Conservation (phyloP, 352 stramenopile genomes). For the Globisporangium acanthophoron region DNA sequence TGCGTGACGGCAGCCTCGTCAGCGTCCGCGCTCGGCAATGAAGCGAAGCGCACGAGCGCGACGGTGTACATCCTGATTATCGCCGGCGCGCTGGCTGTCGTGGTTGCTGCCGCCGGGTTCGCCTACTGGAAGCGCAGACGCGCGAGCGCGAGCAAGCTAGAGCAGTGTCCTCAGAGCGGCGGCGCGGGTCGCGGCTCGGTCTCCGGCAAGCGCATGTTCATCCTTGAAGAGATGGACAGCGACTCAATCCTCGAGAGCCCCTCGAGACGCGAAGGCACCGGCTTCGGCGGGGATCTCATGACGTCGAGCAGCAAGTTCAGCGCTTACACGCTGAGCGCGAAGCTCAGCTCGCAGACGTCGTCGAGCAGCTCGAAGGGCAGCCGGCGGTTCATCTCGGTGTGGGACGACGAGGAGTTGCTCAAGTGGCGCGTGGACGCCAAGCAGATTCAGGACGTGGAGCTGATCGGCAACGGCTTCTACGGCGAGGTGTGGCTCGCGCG, state of each 20-base stretch:
- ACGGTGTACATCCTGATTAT: constrained; percentile 1
- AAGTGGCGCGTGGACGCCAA: constrained; percentile 43
- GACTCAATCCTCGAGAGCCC: constrained; percentile 13
- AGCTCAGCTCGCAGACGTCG: constrained; percentile 1
- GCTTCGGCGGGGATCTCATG: constrained; percentile 1
- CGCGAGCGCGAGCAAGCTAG: background rate
- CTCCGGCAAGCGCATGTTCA: constrained; percentile 15
- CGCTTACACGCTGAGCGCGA: constrained; percentile 1
- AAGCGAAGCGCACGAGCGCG: background rate
- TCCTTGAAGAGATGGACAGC: constrained; percentile 11
- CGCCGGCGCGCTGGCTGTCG: constrained; percentile 2
- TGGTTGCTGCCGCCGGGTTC: background rate
- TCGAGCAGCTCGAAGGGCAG: constrained; percentile 7
- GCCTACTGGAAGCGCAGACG: background rate
- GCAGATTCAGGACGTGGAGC: constrained; percentile 24
- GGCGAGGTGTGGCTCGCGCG: constrained; percentile 49
- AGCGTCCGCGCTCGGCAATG: background rate
- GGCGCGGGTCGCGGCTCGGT: background rate
- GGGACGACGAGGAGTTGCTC: constrained; percentile 58
- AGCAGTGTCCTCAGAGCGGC: no score
- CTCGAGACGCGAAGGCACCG: background rate
- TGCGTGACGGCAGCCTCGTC: constrained; percentile 13
- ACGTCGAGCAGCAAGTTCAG: constrained; percentile 7
- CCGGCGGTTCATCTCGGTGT: constrained; percentile 24
- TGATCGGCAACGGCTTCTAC: constrained; percentile 31